Evolutionary conservation across 306 rosid species (phyloP).

Genomic region (Herpetospermum pedunculosum): DNA sequence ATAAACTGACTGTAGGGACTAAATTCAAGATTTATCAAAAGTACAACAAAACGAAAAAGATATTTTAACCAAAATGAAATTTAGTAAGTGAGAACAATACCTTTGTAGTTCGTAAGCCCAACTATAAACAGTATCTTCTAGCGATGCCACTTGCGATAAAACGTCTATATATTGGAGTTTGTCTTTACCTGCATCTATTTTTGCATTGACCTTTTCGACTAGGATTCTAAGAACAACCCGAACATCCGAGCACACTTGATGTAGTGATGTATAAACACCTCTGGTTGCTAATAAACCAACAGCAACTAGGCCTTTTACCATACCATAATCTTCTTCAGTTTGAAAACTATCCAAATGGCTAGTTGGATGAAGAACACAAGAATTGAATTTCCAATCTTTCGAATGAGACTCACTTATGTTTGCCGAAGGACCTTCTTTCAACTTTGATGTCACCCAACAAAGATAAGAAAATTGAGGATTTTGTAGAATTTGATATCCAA

Average conservation of each 20-base stretch:
- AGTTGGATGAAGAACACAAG: no score
- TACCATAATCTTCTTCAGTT: no score
- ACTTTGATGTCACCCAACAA: slow-evolving; percentile 83
- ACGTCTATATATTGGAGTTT: slow-evolving; percentile 47
- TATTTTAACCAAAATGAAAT: no score
- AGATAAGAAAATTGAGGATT: slow-evolving; percentile 80
- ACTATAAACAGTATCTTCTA: slow-evolving; percentile 73
- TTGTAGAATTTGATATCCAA: slow-evolving; percentile 75
- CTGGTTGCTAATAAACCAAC: slow-evolving; percentile 52
- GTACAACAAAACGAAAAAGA: no score
- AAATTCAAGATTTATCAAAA: no score
- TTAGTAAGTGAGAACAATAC: slow-evolving; percentile 24
- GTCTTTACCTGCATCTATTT: slow-evolving; percentile 63
- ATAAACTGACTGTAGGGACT: no score
- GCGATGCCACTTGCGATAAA: slow-evolving; percentile 77
- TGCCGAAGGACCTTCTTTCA: slow-evolving; percentile 75
- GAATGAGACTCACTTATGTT: slow-evolving; percentile 61
- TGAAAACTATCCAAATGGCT: no score
- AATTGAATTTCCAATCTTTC: slow-evolving; percentile 92
- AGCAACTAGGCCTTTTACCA: no score
- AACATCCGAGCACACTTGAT: slow-evolving; percentile 58
- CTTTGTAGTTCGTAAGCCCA: slow-evolving; percentile 76
- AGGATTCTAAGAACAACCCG: slow-evolving; percentile 62
- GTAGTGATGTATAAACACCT: slow-evolving; percentile 63
- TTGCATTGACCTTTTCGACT: slow-evolving; percentile 39